Base-by-base conservation (phyloP, 1,284 basidiomycete species). In the Ceratobasidium sp. region DNA sequence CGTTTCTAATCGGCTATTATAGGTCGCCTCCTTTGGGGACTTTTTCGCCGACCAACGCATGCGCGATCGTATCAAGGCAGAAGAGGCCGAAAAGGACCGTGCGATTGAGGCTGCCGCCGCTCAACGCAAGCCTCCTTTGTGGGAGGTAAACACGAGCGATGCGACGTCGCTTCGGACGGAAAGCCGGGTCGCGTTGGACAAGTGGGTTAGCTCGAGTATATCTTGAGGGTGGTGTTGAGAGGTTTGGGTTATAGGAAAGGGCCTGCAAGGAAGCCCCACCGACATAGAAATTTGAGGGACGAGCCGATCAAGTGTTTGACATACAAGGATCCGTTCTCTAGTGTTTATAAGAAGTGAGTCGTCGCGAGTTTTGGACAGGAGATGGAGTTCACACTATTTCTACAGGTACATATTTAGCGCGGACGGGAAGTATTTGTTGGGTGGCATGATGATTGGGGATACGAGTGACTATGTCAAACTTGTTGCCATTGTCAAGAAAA, bases 401-500 rank as follows among this genome's bases (percentile, higher is more conserved):
- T 33, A 44, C 70, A 87, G 86, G 79, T 89, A 93, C 81, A 89
- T 94, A 74, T 94, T 94, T 82, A 92, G 88, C n/a, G 87, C 87
- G 12, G 92, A 94, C 82, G 93, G 93, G 23, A 91, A 91, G 83
- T 88, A 92, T 80, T 85, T 95, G 3, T 84, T 95, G 5, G 93
- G 93, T 8, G 93, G 93, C 1, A 94, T 94, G 89, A 93, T 94
- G 92, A 89, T 94, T 18, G 93, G 93, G 1, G 93, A 94, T 81
- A 89, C 90, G 41, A 87, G 87, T 60, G 91, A 93, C 82, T 94
- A 90, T 81, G 88, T 90, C 79, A 94, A 93, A 84, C 86, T 94
- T 5, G 88, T 94, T 14, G 86, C 90, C 4, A 86, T 94, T 44
- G 90, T 92, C 60, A 93, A 92, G 86, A 93, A 93, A 86, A 90